phyloP scores from a whole-genome alignment of 176 grass and related monocot species.

The sorghum (Sorghum bicolor) region DNA sequence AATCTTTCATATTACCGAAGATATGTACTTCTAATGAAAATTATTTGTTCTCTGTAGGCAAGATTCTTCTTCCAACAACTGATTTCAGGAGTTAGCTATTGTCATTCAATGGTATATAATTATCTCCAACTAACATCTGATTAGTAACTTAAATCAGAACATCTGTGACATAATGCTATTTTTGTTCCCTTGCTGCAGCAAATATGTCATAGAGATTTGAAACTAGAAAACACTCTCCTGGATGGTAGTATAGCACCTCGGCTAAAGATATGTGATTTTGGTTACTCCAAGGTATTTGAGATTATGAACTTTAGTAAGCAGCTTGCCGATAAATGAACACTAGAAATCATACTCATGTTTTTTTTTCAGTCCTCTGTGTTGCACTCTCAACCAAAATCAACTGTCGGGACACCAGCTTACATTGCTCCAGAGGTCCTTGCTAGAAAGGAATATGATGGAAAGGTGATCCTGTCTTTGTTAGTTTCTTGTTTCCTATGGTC shows the following conservation, averaged over 20 bases:
- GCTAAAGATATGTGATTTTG: slow-evolving; percentile 99
- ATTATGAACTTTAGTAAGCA: not conserved
- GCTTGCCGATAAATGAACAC: slow-evolving; percentile 14
- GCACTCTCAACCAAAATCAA: slow-evolving; percentile 97
- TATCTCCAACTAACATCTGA: not conserved
- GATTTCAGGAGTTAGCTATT: slow-evolving; percentile 97
- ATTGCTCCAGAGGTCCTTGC: slow-evolving; percentile 90
- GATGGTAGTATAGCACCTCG: slow-evolving; percentile 86
- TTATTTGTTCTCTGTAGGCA: slow-evolving; percentile 50
- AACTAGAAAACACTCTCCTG: slow-evolving; percentile 96
- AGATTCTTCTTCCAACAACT: slow-evolving; percentile 99
- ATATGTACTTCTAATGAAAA: slow-evolving; percentile 14
- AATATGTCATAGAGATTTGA: slow-evolving; percentile 97
- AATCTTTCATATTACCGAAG: not conserved
- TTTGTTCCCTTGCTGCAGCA: slow-evolving; percentile 49
- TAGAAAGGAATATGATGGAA: slow-evolving; percentile 89
- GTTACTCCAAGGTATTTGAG: slow-evolving; percentile 80
- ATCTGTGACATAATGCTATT: slow-evolving; percentile 3
- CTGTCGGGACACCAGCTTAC: slow-evolving; percentile 94
- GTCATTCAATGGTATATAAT: slow-evolving; percentile 86
- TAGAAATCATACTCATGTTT: not conserved
- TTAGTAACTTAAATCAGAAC: not conserved
- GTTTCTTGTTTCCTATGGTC: not conserved
- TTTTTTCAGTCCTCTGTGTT: slow-evolving; percentile 71
- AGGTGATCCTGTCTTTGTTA: slow-evolving; percentile 41